Evolutionary conservation across 1,284 basidiomycete genomes (phyloP), one percentile per base, ranked within the genome.

Genomic region (Cystobasidium sp.): DNA sequence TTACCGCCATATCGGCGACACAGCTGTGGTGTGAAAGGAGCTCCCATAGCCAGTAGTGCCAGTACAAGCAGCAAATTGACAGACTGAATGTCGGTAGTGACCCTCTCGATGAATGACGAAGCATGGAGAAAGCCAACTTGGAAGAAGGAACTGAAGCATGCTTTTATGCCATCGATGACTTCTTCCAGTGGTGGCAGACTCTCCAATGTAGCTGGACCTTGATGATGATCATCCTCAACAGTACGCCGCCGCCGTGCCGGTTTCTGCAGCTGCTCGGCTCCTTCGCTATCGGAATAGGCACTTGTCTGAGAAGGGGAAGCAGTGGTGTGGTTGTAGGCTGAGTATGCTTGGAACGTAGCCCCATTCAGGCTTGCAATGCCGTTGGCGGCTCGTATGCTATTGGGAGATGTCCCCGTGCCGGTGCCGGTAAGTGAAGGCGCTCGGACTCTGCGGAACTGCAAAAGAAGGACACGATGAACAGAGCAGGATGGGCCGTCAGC

Each of bases 111-210:
- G 53, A 56, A 56, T 0, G 53, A 56, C 10, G 53, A 56, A 9
- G 53, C 53, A 37, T 56, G 53, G 6, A 56, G 53, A 12, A 56
- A 56, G 22, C 53, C 53, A 5, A 56, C 22, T 37, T 56, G 53
- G 18, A 56, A 56, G 22, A 56, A 56, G 24, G 39, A 56, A 9
- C 24, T 10, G 39, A 56, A 56, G 53, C 53, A 31, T 9, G 53
- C 53, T 18, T 56, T 56, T 10, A 56, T 56, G 20, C 53, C 53
- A 10, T 56, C 53, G 24, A 56, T 37, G 24, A 56, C 53, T 31
- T 56, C 53, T 37, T 56, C 53, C 8, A 56, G 24, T n/a, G 53
- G 53, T 12, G 53, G 53, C 24, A 56, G 39, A 37, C 22, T 56
- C 12, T 56, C 53, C 39, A 56, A 12, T 6, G 53, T 31, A 18